Evolutionary conservation across 768 basidiomycete genomes (phyloP), one percentile per base, ranked within the genome.

Genomic region (Cubamyces lactineus): DNA sequence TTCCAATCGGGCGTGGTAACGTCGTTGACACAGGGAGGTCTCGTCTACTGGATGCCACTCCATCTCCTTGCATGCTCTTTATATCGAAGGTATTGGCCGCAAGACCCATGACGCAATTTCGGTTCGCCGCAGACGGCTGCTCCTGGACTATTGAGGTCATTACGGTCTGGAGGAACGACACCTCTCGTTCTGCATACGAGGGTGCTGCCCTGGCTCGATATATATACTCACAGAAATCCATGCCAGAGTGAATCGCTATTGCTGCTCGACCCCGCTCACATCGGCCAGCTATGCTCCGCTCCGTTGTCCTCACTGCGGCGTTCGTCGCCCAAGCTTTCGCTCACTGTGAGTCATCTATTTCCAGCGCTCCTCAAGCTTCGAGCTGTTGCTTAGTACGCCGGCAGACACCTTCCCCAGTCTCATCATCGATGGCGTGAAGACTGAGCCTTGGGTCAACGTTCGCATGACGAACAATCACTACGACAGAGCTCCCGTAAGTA

Each of bases 351-450:
- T 57, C 1, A 16, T 19, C 1, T 8, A 9, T 19, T 1, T 19
- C 24, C 11, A 19, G n/a, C 23, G 17, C 23, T 47, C 30, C 24
- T 17, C 1, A 5, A 5, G 47, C 21, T 28, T n/a, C n/a, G n/a
- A n/a, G n/a, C n/a, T 17, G n/a, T 24, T 24, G 30, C 23, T 7
- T 16, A 38, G 15, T 21, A 34, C n/a, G 11, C 11, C n/a, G 40
- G 1, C 47, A 74, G 73, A 74, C 53, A 71, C 70, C 7, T 72
- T 74, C 60, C 73, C 72, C 12, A 67, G 72, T 56, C 57, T 74
- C 40, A 69, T 73, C 49, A 41, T 65, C 21, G 61, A 66, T 50
- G 67, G 69, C 42, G 48, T 55, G 42, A 59, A 53, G 16, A 63
- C 65, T n/a, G 39, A 57, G 39, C 71, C 72, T 53, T 74, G 72